Conservation (phyloP, 192 early-diverging fungal species). For the Paraglomus brasilianum region DNA sequence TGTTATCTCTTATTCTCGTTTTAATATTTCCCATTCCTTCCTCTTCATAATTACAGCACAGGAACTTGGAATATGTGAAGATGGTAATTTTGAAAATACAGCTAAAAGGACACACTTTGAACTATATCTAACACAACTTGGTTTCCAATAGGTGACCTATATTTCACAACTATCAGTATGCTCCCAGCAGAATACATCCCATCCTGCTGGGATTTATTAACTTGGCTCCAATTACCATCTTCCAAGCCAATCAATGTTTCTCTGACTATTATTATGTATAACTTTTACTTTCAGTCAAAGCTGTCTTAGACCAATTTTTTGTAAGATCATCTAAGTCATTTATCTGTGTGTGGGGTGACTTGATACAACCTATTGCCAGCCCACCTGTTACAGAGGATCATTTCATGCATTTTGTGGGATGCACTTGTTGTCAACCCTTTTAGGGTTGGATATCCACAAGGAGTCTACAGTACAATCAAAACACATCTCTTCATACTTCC, state of each 20-base stretch:
- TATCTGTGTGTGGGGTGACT: neutral
- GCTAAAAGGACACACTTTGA: too few species aligned
- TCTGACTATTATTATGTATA: neutral
- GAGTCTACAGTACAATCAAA: slow-evolving; percentile 4
- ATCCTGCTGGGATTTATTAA: neutral
- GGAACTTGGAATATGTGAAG: too few species aligned
- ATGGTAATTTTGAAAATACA: too few species aligned
- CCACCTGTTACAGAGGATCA: neutral
- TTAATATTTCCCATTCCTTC: too few species aligned
- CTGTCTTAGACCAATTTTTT: slow-evolving; percentile 22
- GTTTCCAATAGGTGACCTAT: too few species aligned
- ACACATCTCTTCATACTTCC: slow-evolving; percentile 1
- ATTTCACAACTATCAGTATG: too few species aligned
- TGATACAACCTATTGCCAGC: neutral
- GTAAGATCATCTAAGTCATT: slow-evolving; percentile 8
- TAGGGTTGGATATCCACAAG: neutral
- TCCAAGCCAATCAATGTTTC: neutral
- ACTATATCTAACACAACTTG: too few species aligned
- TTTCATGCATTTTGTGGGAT: slow-evolving; percentile 13
- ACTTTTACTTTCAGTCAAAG: neutral
- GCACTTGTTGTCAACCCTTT: slow-evolving; percentile 3
- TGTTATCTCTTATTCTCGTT: too few species aligned
- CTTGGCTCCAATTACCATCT: slow-evolving; percentile 1
- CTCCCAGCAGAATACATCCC: slow-evolving; percentile 1
- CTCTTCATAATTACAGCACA: too few species aligned